Evolutionary conservation across 2,329 filamentous ascomycete species (phyloP).

Genomic region (Sporothrix protearum): DNA sequence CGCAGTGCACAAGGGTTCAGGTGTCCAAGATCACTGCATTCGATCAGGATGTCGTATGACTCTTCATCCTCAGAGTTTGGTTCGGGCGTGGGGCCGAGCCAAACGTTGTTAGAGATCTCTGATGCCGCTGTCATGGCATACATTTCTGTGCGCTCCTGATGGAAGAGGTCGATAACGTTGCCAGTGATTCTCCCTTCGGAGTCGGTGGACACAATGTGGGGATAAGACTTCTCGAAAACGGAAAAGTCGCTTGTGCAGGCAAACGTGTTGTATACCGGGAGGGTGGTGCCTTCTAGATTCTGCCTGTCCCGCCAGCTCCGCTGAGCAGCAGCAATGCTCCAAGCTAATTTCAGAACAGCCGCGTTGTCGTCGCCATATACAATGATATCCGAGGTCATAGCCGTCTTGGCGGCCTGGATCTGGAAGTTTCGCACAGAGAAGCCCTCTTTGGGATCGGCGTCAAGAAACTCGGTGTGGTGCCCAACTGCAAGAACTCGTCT

Average conservation of each 20-base stretch:
- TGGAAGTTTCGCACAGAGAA: constrained; percentile 98
- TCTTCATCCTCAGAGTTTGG: constrained; percentile 54
- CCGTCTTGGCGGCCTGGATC: constrained; percentile 86
- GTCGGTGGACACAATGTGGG: constrained; percentile 71
- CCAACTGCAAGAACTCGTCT: constrained; percentile 67
- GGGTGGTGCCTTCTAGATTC: constrained; percentile 50
- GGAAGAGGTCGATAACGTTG: constrained; percentile 80
- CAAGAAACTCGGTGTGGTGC: constrained; percentile 62
- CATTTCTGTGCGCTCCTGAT: constrained; percentile 89
- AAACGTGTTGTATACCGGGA: constrained; percentile 81
- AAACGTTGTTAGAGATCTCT: constrained; percentile 86
- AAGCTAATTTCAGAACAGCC: constrained; percentile 60
- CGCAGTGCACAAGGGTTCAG: constrained; percentile 67
- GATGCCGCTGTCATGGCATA: constrained; percentile 85
- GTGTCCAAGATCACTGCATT: constrained; percentile 80
- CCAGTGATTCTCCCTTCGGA: constrained; percentile 68
- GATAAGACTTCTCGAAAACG: constrained; percentile 66
- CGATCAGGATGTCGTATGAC: constrained; percentile 80
- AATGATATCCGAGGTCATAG: constrained; percentile 84
- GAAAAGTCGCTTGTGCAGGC: constrained; percentile 62
- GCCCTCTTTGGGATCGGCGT: constrained; percentile 80
- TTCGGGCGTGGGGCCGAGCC: constrained; percentile 82
- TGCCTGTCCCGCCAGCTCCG: constrained; percentile 66
- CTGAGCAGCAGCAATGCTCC: constrained; percentile 72
- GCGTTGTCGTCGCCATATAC: constrained; percentile 76